phyloP scores from a whole-genome alignment of 192 early-diverging fungal genomes.

The Linnemannia hyalina region DNA sequence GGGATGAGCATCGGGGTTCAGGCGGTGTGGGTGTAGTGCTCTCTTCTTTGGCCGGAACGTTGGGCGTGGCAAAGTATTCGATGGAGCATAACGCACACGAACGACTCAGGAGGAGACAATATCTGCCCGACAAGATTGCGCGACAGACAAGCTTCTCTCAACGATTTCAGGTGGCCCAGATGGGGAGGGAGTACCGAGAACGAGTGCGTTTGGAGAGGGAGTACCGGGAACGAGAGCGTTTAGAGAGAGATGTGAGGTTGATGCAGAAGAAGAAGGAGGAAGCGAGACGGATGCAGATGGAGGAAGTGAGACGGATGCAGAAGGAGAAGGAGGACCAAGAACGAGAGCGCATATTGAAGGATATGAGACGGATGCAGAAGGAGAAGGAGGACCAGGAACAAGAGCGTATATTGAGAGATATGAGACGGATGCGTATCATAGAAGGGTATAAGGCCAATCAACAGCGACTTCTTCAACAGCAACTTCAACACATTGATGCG shows the following conservation, averaged over 20 bases:
- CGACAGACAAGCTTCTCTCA: neutral
- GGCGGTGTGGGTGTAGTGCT: neutral
- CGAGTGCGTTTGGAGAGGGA: neutral
- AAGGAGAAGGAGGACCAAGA: neutral
- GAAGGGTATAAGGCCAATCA: neutral
- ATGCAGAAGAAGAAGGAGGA: too few relatives aligned
- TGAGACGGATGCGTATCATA: neutral
- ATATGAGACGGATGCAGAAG: neutral
- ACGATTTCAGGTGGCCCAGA: neutral
- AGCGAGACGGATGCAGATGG: too few relatives aligned
- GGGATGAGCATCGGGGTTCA: neutral
- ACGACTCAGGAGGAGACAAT: neutral
- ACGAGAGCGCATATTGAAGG: neutral
- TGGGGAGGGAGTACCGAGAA: too few relatives aligned
- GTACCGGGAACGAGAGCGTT: neutral
- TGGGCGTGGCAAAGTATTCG: neutral
- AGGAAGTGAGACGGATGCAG: neutral
- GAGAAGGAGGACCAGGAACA: neutral
- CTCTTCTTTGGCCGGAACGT: neutral
- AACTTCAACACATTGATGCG: neutral
- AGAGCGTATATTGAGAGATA: neutral
- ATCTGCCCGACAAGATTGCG: neutral
- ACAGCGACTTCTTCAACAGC: neutral
- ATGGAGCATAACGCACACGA: neutral
- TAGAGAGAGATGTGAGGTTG: neutral